phyloP scores from a whole-genome alignment of 768 basidiomycete genomes.

The Harrya chromipes region DNA sequence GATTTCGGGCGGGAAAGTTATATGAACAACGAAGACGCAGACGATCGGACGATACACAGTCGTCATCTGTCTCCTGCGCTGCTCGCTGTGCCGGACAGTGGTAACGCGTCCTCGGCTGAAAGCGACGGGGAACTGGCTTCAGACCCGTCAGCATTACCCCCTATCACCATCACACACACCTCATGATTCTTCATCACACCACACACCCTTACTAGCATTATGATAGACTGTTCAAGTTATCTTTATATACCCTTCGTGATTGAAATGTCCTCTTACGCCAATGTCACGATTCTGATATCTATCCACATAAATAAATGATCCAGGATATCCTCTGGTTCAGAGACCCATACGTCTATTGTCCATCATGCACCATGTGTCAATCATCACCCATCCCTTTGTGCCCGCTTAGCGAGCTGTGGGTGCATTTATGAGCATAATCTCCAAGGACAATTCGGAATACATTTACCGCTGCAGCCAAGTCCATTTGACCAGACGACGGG shows the following conservation, averaged over 20 bases:
- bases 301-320: slow-evolving; percentile 8
- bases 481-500: slow-evolving; percentile 61
- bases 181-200: slow-evolving; percentile 20
- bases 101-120: slow-evolving; percentile 15
- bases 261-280: slow-evolving; percentile 12
- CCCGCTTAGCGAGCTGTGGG: slow-evolving; percentile 71
- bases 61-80: slow-evolving; percentile 10
- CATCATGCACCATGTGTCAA: slow-evolving; percentile 27
- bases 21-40: slow-evolving; percentile 21
- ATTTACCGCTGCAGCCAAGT: slow-evolving; percentile 80
- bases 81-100: slow-evolving; percentile 20
- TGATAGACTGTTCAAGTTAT: slow-evolving; percentile 24
- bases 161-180: slow-evolving; percentile 44
- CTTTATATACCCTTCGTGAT: slow-evolving; percentile 26
- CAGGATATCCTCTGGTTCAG: slow-evolving; percentile 2
- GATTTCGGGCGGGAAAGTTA: slow-evolving; percentile 30
- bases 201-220: slow-evolving; percentile 14
- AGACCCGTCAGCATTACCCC: slow-evolving; percentile 30
- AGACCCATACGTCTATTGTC: not conserved
- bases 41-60: slow-evolving; percentile 30
- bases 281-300: slow-evolving; percentile 14
- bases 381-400: slow-evolving; percentile 60
- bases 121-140: slow-evolving; percentile 29
- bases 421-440: not conserved
- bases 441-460: not conserved